Percentiles rank a stretch among this genome's conserved stretches.
Evolutionary conservation across 768 basidiomycete species (phyloP).

Genomic region (Ramaria sp.): DNA sequence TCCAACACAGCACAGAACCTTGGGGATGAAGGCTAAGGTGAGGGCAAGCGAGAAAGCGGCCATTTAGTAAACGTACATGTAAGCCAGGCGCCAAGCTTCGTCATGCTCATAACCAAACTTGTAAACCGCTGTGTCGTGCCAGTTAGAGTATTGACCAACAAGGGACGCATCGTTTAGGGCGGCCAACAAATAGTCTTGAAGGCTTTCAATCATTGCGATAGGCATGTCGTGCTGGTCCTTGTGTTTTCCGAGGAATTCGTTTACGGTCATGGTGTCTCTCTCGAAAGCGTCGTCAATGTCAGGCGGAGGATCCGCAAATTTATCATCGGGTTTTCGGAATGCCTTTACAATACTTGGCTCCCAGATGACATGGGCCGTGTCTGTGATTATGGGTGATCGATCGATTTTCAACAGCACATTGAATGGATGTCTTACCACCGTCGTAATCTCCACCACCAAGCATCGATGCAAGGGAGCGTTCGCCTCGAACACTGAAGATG

Average conservation of each 20-base stretch:
- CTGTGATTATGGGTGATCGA: not conserved
- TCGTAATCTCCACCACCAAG: constrained; percentile 41
- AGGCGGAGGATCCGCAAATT: constrained; percentile 39
- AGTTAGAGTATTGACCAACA: constrained; percentile 40
- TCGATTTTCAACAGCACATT: not conserved
- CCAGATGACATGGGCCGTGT: constrained; percentile 34
- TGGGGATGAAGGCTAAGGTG: not conserved
- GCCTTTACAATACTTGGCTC: constrained; percentile 40
- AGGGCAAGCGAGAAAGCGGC: constrained; percentile 17
- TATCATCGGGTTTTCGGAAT: constrained; percentile 44
- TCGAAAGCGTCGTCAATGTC: constrained; percentile 32
- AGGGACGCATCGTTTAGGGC: constrained; percentile 33
- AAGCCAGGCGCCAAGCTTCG: constrained; percentile 43
- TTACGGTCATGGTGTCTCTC: constrained; percentile 33
- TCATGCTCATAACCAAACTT: constrained; percentile 38
- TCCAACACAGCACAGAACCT: constrained; percentile 50
- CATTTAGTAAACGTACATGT: constrained; percentile 27
- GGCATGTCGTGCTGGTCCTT: constrained; percentile 11
- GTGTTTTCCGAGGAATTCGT: constrained; percentile 28
- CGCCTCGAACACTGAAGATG: constrained; percentile 40
- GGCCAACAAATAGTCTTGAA: constrained; percentile 43
- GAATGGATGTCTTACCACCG: not conserved
- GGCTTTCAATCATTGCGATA: constrained; percentile 18
- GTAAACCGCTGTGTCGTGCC: constrained; percentile 49
- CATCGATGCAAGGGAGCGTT: constrained; percentile 46